Percentiles rank a stretch among this genome's conserved stretches.
These are phyloP conservation scores for Termitomyces sp. DNA, from an alignment of 768 basidiomycete species.

Conservation along the genomic window DNA sequence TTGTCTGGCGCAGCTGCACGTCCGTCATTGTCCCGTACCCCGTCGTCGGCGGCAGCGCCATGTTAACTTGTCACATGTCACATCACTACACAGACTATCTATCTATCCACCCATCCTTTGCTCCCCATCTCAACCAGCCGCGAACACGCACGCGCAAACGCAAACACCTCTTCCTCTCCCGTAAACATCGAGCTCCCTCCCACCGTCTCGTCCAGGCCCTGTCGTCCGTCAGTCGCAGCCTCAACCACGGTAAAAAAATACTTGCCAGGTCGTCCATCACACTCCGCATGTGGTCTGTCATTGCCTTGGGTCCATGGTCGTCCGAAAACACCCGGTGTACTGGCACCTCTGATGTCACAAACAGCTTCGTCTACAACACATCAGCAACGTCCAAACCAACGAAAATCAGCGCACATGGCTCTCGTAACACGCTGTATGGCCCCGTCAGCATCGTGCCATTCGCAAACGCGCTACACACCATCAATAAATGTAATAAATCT, in stretches of 20 bases:
- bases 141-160: slow-evolving; percentile 91
- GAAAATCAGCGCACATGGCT: slow-evolving; percentile 52
- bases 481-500: slow-evolving; percentile 98
- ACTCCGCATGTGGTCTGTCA: slow-evolving; percentile 84
- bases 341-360: slow-evolving; percentile 89
- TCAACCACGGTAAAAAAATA: too few relatives aligned
- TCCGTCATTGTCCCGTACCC: slow-evolving; percentile 48
- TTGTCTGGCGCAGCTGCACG: slow-evolving; percentile 58
- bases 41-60: slow-evolving; percentile 21
- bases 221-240: too few relatives aligned
- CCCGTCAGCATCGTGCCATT: not conserved
- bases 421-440: slow-evolving; percentile 80
- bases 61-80: not conserved
- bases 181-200: slow-evolving; percentile 88
- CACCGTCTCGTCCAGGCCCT: slow-evolving; percentile 79
- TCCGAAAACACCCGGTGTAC: slow-evolving; percentile 89
- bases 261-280: slow-evolving; percentile 89
- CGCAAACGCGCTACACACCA: slow-evolving; percentile 38
- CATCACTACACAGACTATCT: not conserved
- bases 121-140: slow-evolving; percentile 88
- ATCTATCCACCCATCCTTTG: slow-evolving; percentile 58
- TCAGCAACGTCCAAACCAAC: not conserved
- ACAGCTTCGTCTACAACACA: slow-evolving; percentile 69
- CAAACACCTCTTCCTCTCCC: slow-evolving; percentile 96
- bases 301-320: slow-evolving; percentile 35